Base-by-base conservation (phyloP, 352 stramenopile genomes). In the Phytopythium boreale region DNA sequence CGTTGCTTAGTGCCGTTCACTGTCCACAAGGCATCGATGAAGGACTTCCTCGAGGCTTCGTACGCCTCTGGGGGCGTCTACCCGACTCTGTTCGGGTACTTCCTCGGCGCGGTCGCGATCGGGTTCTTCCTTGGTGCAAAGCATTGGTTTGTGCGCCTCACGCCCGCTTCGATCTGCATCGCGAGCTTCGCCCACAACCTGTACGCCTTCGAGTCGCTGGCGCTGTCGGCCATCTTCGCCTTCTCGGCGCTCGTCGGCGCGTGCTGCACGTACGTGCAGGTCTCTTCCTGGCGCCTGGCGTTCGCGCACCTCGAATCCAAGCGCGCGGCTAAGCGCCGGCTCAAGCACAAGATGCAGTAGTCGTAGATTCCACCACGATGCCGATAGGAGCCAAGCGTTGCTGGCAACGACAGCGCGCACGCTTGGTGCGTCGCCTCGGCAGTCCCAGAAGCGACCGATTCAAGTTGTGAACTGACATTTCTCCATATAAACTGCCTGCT, bases 31-130 rank as follows among this genome's bases (percentile, higher is more conserved):
- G 43, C 84, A 7, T 87, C 83, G 0, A 65, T 82, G 29, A 62
- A 44, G 26, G 69, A 74, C 15, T 60, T 89, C 52, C 46, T 89
- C 4, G 61, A 71, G 24, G 64, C 77, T 11, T 88, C 83, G 26
- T 88, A 79, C 62, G 74, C 83, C 53, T 76, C 77, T 34, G 80
- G 80, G 3, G 77, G 80, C 29, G 58, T 90, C 31, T 88, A 84
- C 59, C 79, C 79, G 46, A 87, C 80, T 36, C 51, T 92, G 1
- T 39, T 86, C 22, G 83, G 77, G 37, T 92, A 90, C 31, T 66
- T 59, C 12, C 71, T 89, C 9, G 80, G 80, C 12, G 68, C 77
- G 3, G 68, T 86, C 51, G 68, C 76, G 11, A 70, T 67, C 12
- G 24, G 81, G 8, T 79, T 79, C 41, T 61, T 89, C 43, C 36